Base-by-base conservation (phyloP, 345 rosid genomes). In the Nasturtium officinale region DNA sequence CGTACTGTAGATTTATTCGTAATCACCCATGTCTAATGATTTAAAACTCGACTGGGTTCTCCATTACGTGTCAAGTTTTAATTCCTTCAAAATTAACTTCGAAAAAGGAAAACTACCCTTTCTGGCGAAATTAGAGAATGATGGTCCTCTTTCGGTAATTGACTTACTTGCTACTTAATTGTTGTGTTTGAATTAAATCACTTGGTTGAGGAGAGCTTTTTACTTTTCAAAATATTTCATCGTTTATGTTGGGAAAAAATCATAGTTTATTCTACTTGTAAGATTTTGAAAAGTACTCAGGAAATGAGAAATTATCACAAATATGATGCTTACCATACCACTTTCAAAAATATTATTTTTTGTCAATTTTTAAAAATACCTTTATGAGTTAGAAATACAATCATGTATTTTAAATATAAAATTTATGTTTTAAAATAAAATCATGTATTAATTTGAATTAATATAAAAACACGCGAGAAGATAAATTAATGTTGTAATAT, bases 1-100 rank as follows among this genome's bases (percentile, higher is more conserved):
- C 4, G 18, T 28, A 26, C 28, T 67, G 17, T 38, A 2, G 40
- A 40, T 18, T 72, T 53, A 60, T 51, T 72, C 42, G 43, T 52
- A 72, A 72, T 62, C 54, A 29, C 7, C 54, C 61, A 54, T 40
- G 61, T 71, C 69, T 53, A 61, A 26, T 38, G 32, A 25, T 52
- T 62, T 61, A 61, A 10, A 70, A 40, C 25, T 29, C 33, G 7
- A 6, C 30, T 30, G 18, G 55, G 4, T 47, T 64, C 12, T 64
- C 17, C 48, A 12, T 43, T 23, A 63, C 69, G 70, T 54, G 70
- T 72, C 70, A 43, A 9, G 42, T 53, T 63, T n/a, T 32, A 18
- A 53, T 62, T 63, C 47, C 52, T 21, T 45, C 9, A 4, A 2
- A 9, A n/a, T 52, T 18, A 17, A 23, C 15, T 25, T 71, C 51